A percentile compares a stretch with the other conserved stretches of the same genome.
These are phyloP conservation scores for Skeletonema grethae DNA, from an alignment of 108 stramenopile species.

Conservation along the genomic window DNA sequence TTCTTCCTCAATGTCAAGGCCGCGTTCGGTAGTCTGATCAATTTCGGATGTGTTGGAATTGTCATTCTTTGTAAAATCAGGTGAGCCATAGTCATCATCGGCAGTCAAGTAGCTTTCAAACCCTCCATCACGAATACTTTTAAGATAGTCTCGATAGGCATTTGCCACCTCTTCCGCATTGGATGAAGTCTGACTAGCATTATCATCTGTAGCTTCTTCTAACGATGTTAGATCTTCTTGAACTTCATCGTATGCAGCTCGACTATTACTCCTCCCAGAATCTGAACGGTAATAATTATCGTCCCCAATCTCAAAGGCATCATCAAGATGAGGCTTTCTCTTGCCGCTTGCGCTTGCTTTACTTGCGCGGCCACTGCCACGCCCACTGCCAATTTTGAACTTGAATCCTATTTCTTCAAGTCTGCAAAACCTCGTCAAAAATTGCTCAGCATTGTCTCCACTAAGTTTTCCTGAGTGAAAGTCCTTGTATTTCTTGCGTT, in stretches of 20 bases:
- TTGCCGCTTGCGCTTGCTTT: too few relatives aligned
- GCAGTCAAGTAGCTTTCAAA: conserved; percentile 40
- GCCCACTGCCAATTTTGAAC: conserved; percentile 9
- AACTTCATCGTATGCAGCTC: conserved; percentile 23
- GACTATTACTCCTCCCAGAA: neutral
- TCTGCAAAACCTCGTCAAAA: neutral
- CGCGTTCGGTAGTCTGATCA: neutral
- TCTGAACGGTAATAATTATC: conserved; percentile 30
- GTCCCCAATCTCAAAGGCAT: conserved; percentile 25
- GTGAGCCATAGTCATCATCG: conserved; percentile 18
- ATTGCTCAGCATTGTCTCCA: neutral
- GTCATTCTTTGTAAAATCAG: conserved; percentile 15
- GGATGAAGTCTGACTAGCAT: conserved; percentile 4
- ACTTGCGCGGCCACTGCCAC: neutral
- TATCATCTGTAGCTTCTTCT: conserved; percentile 20
- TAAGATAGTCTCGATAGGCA: conserved; percentile 42
- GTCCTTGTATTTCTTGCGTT: conserved; percentile 23
- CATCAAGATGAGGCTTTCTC: conserved; percentile 8
- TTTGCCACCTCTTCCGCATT: conserved; percentile 33
- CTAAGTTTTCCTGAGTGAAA: neutral
- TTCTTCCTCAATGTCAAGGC: neutral
- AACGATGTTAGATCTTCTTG: conserved; percentile 25
- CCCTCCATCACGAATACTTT: conserved; percentile 43
- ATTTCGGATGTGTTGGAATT: conserved; percentile 1
- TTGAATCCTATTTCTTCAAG: conserved; percentile 10